Percentiles rank a stretch among this genome's conserved stretches.
phyloP scores from a whole-genome alignment of 768 basidiomycete species.

The Tricholoma matsutake region DNA sequence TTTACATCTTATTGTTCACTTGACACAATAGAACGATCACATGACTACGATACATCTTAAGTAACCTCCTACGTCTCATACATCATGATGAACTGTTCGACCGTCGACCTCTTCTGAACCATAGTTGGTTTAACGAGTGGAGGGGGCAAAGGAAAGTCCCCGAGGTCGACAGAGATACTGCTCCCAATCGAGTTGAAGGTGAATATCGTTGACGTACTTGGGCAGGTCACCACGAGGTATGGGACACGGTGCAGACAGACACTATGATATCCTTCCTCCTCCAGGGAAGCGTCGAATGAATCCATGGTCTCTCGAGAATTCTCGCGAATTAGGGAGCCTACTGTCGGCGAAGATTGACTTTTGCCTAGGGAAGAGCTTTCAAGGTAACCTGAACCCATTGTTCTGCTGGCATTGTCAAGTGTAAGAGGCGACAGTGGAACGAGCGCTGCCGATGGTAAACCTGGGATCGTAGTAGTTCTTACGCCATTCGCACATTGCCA shows the following conservation, averaged over 20 bases:
- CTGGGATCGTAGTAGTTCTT: not conserved
- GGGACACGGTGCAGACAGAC: conserved; percentile 15
- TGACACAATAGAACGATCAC: not conserved
- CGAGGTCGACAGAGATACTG: conserved; percentile 29
- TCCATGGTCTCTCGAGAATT: conserved; percentile 5
- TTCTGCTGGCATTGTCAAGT: not conserved
- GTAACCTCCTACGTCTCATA: no score
- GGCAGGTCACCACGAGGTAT: conserved; percentile 32
- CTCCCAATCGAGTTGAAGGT: conserved; percentile 36
- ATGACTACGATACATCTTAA: no score
- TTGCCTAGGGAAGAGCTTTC: not conserved
- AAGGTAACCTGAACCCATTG: not conserved
- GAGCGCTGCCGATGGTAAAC: conserved; percentile 5
- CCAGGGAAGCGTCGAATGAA: conserved; percentile 7
- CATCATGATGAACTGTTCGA: no score
- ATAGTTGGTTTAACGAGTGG: no score
- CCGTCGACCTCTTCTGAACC: no score
- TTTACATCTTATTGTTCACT: not conserved
- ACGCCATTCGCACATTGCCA: conserved; percentile 14
- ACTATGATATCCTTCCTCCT: conserved; percentile 8
- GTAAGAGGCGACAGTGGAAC: conserved; percentile 12
- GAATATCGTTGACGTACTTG: conserved; percentile 30
- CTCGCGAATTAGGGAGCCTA: conserved; percentile 10
- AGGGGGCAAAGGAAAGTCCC: conserved; percentile 45
- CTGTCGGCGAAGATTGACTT: not conserved